Percentiles rank a stretch among this genome's conserved stretches.
Conservation (phyloP, 2,329 filamentous ascomycete genomes). For the Colletotrichum camelliae region DNA sequence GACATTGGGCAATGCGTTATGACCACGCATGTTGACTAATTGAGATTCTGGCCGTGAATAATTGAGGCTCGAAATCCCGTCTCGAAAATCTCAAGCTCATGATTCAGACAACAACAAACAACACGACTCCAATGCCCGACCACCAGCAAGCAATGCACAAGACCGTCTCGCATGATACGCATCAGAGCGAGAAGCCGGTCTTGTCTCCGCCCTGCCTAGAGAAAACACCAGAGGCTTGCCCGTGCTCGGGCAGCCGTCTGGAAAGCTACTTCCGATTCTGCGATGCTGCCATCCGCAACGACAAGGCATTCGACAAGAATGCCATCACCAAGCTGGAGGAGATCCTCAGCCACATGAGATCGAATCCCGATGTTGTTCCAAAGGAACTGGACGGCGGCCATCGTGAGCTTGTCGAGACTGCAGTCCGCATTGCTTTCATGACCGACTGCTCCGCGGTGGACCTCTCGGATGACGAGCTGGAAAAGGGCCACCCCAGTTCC, state of each 20-base stretch:
- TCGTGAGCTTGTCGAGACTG: background rate
- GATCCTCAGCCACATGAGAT: background rate
- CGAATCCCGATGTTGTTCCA: background rate
- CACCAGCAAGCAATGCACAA: background rate
- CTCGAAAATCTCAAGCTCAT: background rate
- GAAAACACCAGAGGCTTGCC: background rate
- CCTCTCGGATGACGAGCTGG: background rate
- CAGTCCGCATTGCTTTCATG: background rate
- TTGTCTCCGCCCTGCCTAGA: background rate
- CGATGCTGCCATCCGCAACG: background rate
- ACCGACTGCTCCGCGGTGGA: background rate
- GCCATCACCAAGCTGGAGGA: background rate
- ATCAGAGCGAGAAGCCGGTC: background rate
- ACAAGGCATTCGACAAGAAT: background rate
- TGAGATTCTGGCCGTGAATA: background rate
- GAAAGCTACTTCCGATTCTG: conserved; percentile 2
- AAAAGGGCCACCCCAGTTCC: background rate
- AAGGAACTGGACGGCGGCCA: background rate
- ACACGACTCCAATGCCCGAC: background rate
- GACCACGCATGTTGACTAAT: background rate
- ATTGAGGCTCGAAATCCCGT: background rate
- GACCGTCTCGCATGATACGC: background rate
- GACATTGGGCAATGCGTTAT: background rate
- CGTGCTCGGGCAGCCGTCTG: background rate
- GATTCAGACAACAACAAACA: background rate